Conservation (phyloP, 2,329 filamentous ascomycete genomes). For the Fusarium sp. region DNA sequence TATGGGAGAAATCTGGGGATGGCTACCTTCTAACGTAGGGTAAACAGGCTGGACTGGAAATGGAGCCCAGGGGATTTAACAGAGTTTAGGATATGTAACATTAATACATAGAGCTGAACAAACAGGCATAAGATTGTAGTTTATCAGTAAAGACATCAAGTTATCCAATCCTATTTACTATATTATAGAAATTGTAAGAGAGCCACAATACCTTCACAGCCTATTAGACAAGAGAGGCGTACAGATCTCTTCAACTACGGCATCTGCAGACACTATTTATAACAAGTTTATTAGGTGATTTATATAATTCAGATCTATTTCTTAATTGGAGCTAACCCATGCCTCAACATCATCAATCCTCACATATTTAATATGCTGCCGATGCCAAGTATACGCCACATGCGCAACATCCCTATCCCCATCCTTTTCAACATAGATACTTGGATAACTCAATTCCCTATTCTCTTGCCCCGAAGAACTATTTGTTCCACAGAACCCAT, state of each 20-base stretch:
- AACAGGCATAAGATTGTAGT: no score
- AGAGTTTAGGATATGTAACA: no score
- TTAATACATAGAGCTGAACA: no score
- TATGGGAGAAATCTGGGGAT: rapidly evolving
- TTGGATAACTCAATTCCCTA: conserved; percentile 56
- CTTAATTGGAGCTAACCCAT: conserved; percentile 24
- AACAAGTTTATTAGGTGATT: rapidly evolving
- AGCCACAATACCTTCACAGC: no score
- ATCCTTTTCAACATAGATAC: conserved; percentile 47
- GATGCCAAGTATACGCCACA: conserved; percentile 55
- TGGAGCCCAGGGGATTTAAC: no score
- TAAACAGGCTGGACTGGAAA: not conserved
- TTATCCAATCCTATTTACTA: no score
- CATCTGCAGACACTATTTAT: rapidly evolving
- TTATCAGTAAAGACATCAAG: no score
- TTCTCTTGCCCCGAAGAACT: conserved; percentile 55
- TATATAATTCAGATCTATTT: rapidly evolving
- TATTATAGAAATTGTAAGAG: no score
- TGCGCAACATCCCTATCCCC: conserved; percentile 41
- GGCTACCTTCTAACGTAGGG: rapidly evolving
- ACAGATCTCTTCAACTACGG: no score
- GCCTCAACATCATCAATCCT: conserved; percentile 42
- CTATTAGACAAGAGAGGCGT: no score
- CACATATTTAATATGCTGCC: conserved; percentile 56
- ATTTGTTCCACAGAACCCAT: conserved; percentile 59